These are phyloP conservation scores for Tephrocybe sp. DNA, from an alignment of 768 basidiomycete genomes.

Conservation along the genomic window DNA sequence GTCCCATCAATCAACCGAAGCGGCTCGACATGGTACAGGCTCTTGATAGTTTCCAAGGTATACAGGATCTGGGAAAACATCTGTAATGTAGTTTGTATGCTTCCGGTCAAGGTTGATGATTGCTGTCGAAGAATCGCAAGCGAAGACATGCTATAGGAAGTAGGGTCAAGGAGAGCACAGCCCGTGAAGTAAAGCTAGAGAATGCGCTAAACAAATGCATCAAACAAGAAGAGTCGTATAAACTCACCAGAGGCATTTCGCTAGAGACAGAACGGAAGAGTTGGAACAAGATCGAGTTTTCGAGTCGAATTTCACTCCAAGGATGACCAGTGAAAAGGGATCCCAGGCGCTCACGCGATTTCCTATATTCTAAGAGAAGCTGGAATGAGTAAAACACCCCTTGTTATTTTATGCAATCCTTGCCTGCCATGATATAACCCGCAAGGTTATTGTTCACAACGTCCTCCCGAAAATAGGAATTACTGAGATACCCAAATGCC, in stretches of 20 bases:
- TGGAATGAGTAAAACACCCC: background rate
- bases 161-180: conserved; percentile 28
- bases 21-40: conserved; percentile 25
- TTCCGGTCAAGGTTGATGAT: conserved; percentile 24
- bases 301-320: conserved; percentile 3
- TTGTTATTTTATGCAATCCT: background rate
- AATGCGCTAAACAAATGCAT: background rate
- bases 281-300: conserved; percentile 5
- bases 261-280: conserved; percentile 19
- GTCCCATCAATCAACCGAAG: conserved; percentile 26
- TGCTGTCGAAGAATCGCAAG: conserved; percentile 42
- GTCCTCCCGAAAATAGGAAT: conserved; percentile 29
- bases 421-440: conserved; percentile 29
- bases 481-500: conserved; percentile 7
- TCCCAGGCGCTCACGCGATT: conserved; percentile 21
- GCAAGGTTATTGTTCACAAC: conserved; percentile 36
- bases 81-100: conserved; percentile 19
- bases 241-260: conserved; percentile 29
- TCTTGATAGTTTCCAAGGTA: conserved; percentile 25
- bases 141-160: conserved; percentile 34
- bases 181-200: conserved; percentile 36
- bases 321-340: conserved; percentile 18
- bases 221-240: background rate
- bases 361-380: conserved; percentile 24
- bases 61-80: conserved; percentile 19